Evolutionary conservation across 345 rosid species (phyloP).

Genomic region (Rhizophora mangle): DNA sequence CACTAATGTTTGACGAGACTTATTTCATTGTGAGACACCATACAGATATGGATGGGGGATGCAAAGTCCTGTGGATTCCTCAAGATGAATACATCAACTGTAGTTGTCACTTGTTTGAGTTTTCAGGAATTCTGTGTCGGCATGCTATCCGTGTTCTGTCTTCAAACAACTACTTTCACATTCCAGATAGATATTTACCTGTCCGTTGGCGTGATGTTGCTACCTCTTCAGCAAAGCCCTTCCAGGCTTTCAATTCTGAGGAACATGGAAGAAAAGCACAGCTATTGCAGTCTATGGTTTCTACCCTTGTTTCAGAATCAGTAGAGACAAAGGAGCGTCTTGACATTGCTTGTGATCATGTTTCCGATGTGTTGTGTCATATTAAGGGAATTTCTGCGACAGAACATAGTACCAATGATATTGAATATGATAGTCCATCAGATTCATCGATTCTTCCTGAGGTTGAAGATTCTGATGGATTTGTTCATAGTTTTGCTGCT

Average conservation of each 20-base stretch:
- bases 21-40: slow-evolving; percentile 52
- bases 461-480: slow-evolving; percentile 50
- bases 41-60: slow-evolving; percentile 40
- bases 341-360: slow-evolving; percentile 50
- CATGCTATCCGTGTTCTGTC: slow-evolving; percentile 56
- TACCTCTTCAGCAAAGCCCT: slow-evolving; percentile 16
- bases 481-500: slow-evolving; percentile 35
- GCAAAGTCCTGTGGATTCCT: slow-evolving; percentile 49
- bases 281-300: slow-evolving; percentile 45
- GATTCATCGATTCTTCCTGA: slow-evolving; percentile 45
- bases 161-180: slow-evolving; percentile 51
- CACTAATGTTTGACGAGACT: slow-evolving; percentile 40
- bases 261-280: slow-evolving; percentile 37
- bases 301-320: slow-evolving; percentile 42
- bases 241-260: slow-evolving; percentile 19
- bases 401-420: slow-evolving; percentile 23
- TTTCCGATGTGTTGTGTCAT: slow-evolving; percentile 32
- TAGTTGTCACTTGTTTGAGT: slow-evolving; percentile 49
- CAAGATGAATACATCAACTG: slow-evolving; percentile 48
- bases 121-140: slow-evolving; percentile 56
- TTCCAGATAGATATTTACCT: slow-evolving; percentile 47
- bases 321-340: slow-evolving; percentile 47
- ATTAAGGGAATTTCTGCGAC: slow-evolving; percentile 41
- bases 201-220: slow-evolving; percentile 32
- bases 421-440: slow-evolving; percentile 35